A percentile compares a stretch with the other conserved stretches of the same genome.
These are phyloP conservation scores for Erythrophleum ivorense DNA, from an alignment of 331 rosid species.

Conservation along the genomic window DNA sequence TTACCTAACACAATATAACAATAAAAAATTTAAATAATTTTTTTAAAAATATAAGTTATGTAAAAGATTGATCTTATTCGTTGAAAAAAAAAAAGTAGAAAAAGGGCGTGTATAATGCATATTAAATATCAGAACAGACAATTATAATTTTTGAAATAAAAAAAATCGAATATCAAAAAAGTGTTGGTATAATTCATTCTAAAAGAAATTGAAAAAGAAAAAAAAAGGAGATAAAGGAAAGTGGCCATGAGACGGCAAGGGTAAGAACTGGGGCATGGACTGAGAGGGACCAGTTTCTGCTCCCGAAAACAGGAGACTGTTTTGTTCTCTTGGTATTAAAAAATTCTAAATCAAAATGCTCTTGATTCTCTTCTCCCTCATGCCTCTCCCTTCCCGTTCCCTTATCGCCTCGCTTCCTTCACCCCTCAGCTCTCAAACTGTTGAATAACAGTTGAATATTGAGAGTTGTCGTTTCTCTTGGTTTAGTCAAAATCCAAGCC, in stretches of 20 bases:
- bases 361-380: conserved; percentile 8
- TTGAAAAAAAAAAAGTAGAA: no score
- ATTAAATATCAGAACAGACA: no score
- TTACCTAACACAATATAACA: no score
- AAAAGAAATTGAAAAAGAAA: neutral
- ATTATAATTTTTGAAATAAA: neutral
- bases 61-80: no score
- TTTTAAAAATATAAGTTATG: no score
- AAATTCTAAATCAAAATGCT: neutral
- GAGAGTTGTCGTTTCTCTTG: neutral
- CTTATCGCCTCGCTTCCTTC: conserved; percentile 12
- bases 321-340: neutral
- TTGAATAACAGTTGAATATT: neutral
- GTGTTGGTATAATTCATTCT: neutral
- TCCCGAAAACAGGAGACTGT: neutral
- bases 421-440: neutral
- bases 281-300: neutral
- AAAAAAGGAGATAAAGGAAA: neutral
- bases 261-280: neutral
- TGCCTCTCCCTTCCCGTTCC: conserved; percentile 22
- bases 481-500: neutral
- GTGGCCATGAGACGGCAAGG: conserved; percentile 9
- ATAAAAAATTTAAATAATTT: no score
- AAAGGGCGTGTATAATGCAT: no score
- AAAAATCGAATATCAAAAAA: neutral